These are phyloP conservation scores for Saturnispora silvae DNA, from an alignment of 805 yeast species.

Conservation along the genomic window DNA sequence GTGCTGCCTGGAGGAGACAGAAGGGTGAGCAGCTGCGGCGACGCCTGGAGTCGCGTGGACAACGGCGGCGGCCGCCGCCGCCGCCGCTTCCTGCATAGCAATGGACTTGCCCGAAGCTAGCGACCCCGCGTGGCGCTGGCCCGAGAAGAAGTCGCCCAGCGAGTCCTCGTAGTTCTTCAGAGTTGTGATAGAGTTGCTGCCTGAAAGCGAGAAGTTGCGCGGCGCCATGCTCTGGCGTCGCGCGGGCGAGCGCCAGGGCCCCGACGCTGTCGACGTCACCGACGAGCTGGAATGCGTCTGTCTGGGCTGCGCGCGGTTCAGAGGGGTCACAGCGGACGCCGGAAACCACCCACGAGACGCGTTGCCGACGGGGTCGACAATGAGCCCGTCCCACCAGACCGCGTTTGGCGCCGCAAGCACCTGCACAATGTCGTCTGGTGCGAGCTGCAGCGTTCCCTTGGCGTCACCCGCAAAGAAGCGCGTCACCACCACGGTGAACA, in stretches of 20 bases:
- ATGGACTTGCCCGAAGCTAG: neutral
- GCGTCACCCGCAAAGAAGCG: slow-evolving; percentile 46
- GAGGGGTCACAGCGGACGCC: slow-evolving; percentile 18
- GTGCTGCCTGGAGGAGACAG: slow-evolving; percentile 10
- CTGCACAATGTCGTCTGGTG: slow-evolving; percentile 58
- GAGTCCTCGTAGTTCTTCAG: neutral
- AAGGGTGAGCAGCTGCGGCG: neutral
- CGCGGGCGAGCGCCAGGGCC: neutral
- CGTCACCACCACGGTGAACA: slow-evolving; percentile 41
- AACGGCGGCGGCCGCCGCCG: slow-evolving; percentile 2
- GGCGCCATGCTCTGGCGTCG: neutral
- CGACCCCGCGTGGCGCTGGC: neutral
- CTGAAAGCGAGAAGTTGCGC: neutral
- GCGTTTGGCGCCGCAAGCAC: slow-evolving; percentile 53
- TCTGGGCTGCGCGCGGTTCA: neutral
- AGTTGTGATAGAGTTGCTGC: neutral
- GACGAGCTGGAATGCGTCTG: neutral
- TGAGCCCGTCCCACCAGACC: slow-evolving; percentile 87
- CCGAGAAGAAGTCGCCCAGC: neutral
- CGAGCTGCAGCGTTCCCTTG: slow-evolving; percentile 40
- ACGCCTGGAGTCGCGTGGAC: slow-evolving; percentile 6
- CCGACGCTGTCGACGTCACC: neutral
- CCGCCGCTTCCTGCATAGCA: neutral
- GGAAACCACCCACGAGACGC: slow-evolving; percentile 82
- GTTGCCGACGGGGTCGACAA: slow-evolving; percentile 29